Evolutionary conservation across 305 asterid genomes (phyloP), one percentile per base, ranked within the genome.

Genomic region (Fraxinus sp.): DNA sequence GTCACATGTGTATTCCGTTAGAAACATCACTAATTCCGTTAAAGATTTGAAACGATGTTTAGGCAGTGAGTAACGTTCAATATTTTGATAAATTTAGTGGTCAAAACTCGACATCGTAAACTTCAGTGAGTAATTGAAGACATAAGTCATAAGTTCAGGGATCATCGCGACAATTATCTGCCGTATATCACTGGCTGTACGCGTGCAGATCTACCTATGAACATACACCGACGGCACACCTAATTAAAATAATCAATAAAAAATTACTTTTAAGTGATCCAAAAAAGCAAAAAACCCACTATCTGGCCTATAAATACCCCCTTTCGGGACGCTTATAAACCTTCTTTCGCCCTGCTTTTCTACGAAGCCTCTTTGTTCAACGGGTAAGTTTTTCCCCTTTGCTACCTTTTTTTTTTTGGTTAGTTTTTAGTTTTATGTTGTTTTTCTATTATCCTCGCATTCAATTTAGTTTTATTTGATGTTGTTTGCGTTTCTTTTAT

Each of bases 301-400:
- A 24, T 41, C 74, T 16, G 76, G 41, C 85, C 91, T 90, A 90
- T 88, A 90, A 83, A 90, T 84, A 80, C 59, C 81, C 80, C 80
- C 83, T 37, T 78, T 6, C 18, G 0, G 1, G 0, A 0, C 0
- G 5, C 0, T 2, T 7, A 0, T 0, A 3, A 49, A 52, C 86
- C 87, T 90, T 88, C 90, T 13, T 49, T 76, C 81, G 70, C 77
- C 71, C 26, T 14, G 7, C 6, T 28, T 77, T 3, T 26, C 57
- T 73, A 41, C 3, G 77, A n/a, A 73, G 64, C 24, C 28, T 18
- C 73, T 1, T 73, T 32, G 8, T 30, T 55, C 1, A 73, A 1
- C 39, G 4, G 4, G 9, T 76, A 74, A 2, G 0, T 7, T 16
- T 8, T 16, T 14, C 59, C 30, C 74, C 6, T 3, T 33, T 41